Evolutionary conservation across 179 eudicot genomes (phyloP).

Genomic region (Silene coronaria): DNA sequence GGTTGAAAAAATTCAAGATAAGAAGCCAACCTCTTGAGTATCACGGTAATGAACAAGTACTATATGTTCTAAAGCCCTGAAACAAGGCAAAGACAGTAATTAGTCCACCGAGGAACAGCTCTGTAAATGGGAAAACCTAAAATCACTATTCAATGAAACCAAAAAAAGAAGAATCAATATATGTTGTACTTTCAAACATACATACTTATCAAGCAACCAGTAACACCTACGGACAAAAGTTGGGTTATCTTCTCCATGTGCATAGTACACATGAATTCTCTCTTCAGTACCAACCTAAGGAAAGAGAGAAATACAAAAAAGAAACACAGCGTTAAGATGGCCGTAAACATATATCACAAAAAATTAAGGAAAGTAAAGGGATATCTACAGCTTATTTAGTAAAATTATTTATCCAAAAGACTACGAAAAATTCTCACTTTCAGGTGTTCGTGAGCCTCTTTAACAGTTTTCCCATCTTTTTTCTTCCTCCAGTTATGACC

Average conservation of each 20-base stretch:
- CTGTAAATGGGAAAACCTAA: neutral
- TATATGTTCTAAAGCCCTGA: slow-evolving; percentile 77
- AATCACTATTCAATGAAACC: neutral
- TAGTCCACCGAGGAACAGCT: neutral
- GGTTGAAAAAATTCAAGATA: slow-evolving; percentile 3
- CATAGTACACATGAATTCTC: slow-evolving; percentile 91
- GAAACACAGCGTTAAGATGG: neutral
- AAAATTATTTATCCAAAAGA: neutral
- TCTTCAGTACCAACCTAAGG: slow-evolving; percentile 85
- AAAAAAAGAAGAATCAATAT: slow-evolving; percentile 1
- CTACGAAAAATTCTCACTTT: slow-evolving; percentile 44
- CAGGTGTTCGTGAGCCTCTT: slow-evolving; percentile 96
- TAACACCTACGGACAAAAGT: slow-evolving; percentile 95
- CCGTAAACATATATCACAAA: neutral
- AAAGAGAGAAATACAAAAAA: slow-evolving; percentile 8
- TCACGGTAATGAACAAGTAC: slow-evolving; percentile 98
- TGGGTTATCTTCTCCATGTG: slow-evolving; percentile 73
- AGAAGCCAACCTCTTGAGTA: slow-evolving; percentile 73
- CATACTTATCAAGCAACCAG: slow-evolving; percentile 98
- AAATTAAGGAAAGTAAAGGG: neutral
- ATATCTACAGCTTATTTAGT: neutral
- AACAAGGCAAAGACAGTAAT: slow-evolving; percentile 18
- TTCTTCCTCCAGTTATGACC: slow-evolving; percentile 96
- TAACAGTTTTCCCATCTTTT: slow-evolving; percentile 92
- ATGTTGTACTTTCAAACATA: slow-evolving; percentile 18